Base-by-base conservation (phyloP, 805 yeast genomes). In the Suhomyces canberraensis region DNA sequence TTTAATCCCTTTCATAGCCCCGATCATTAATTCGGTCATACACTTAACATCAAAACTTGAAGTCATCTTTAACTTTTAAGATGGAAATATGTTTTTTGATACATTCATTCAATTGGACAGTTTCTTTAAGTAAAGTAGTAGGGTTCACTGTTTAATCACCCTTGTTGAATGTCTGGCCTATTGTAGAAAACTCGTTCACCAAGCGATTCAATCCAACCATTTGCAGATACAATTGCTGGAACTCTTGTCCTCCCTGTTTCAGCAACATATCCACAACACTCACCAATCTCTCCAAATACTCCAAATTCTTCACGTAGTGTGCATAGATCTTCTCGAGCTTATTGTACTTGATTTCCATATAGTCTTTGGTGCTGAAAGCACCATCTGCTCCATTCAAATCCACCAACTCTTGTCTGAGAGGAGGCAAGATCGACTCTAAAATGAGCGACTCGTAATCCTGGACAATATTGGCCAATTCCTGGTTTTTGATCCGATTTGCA, bases 391-490 rank as follows among this genome's bases (percentile, higher is more conserved):
- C 28, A 11, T 15, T 25, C 21, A 17, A 22, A 3, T 37, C 31
- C 17, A 28, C 35, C 18, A 44, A 33, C 16, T 59, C 62, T 14
- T 35, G 31, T 11, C 66, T 42, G 16, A 66, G 45, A 19, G 41
- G 36, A 1, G 71, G 71, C 8, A 64, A 30, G 8, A 66, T 41
- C 15, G 47, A 48, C 11, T 44, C 48, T 2, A 51, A 38, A 3
- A 65, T 47, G n/a, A 61, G 51, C 16, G 30, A 34, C 35, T 65
- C 69, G 46, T 65, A 67, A 16, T 52, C 52, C 15, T 47, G 38
- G 11, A 60, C 40, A 0, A 62, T 40, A 21, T 41, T 33, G 11
- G 47, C 36, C 5, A 63, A 41, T 21, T 61, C 47, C 16, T 36
- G 17, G 39, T 65, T 66, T 20, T 45, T 51, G n/a, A 25, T 30